A percentile compares a stretch with the other conserved stretches of the same genome.
Conservation (phyloP, 2,329 filamentous ascomycete genomes). For the Sphaceloma murrayae region DNA sequence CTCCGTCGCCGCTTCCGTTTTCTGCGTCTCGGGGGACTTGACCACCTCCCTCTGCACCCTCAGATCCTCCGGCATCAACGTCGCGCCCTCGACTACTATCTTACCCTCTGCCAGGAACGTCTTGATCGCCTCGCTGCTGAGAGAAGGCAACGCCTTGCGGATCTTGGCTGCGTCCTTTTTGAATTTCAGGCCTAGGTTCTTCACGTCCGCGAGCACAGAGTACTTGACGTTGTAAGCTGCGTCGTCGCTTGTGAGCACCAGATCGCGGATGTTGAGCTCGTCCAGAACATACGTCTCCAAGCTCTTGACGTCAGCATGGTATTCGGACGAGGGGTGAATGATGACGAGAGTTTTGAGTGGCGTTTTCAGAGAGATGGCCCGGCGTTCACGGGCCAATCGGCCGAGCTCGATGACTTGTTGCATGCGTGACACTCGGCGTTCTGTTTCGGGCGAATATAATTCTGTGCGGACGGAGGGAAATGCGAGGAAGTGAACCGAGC, state of each 20-base stretch:
- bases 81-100: conserved; percentile 78
- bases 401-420: conserved; percentile 83
- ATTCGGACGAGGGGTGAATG: conserved; percentile 72
- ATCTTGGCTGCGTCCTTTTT: conserved; percentile 90
- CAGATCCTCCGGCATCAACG: conserved; percentile 71
- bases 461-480: conserved; percentile 85
- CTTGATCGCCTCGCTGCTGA: conserved; percentile 74
- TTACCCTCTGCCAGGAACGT: conserved; percentile 62
- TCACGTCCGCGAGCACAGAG: conserved; percentile 84
- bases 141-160: conserved; percentile 73
- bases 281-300: conserved; percentile 82
- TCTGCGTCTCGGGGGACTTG: conserved; percentile 59
- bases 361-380: conserved; percentile 77
- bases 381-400: conserved; percentile 74
- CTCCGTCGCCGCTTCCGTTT: conserved; percentile 79
- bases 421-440: conserved; percentile 82
- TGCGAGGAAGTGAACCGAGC: conserved; percentile 83
- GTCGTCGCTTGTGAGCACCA: conserved; percentile 78
- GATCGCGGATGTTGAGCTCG: conserved; percentile 80
- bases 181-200: conserved; percentile 88
- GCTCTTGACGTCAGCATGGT: conserved; percentile 76
- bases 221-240: conserved; percentile 87
- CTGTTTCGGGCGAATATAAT: conserved; percentile 76
- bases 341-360: conserved; percentile 84
- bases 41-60: conserved; percentile 70